These are phyloP conservation scores for Kazachstania kunashirensis DNA, from an alignment of 805 yeast genomes.

Conservation along the genomic window DNA sequence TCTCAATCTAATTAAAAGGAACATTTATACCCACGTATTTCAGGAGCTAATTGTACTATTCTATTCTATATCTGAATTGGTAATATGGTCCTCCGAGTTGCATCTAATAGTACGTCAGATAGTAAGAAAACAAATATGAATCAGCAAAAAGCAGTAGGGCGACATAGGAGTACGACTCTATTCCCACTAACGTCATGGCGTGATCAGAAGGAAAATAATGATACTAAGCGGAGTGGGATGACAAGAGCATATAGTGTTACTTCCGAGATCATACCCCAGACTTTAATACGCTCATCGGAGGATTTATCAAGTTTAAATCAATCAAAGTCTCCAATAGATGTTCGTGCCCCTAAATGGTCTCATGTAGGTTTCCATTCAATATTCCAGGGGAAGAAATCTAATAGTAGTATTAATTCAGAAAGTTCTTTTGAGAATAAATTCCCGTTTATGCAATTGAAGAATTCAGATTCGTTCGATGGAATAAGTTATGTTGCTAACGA, in stretches of 20 bases:
- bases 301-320: constrained; percentile 6
- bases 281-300: constrained; percentile 16
- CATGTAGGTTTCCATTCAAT: constrained; percentile 15
- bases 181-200: constrained; percentile 4
- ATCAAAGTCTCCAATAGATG: constrained; percentile 9
- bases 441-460: constrained; percentile 1
- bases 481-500: background rate
- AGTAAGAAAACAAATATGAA: background rate
- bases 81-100: no score
- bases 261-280: constrained; percentile 26
- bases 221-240: background rate
- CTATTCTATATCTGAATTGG: no score
- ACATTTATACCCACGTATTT: no score
- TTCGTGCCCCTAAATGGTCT: constrained; percentile 10
- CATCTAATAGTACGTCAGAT: no score
- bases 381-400: constrained; percentile 10
- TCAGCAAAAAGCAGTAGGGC: background rate
- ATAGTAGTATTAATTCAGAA: constrained; percentile 2
- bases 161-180: constrained; percentile 8
- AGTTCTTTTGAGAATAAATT: constrained; percentile 2
- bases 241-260: constrained; percentile 22
- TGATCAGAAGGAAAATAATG: constrained; percentile 1
- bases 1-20: no score
- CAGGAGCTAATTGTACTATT: no score
- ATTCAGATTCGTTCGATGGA: constrained; percentile 5